Base-by-base conservation (phyloP, 306 rosid species). In the Quercus glauca region DNA sequence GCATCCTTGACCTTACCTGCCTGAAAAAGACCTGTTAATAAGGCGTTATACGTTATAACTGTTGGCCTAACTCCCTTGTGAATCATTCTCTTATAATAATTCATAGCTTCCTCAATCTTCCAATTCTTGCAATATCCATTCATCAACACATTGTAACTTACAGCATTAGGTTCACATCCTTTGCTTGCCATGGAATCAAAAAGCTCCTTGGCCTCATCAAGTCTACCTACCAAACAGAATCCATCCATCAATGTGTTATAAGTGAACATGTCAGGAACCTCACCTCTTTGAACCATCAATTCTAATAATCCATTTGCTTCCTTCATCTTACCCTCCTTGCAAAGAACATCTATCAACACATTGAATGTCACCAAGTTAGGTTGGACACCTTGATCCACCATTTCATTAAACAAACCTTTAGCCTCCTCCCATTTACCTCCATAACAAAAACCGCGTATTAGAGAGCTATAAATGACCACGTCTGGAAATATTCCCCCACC, bases 361-460 rank as follows among this genome's bases (percentile, higher is more conserved):
- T 74, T 89, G 37, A 80, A 87, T 3, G 85, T 87, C 65, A 87
- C 78, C 55, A 74, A 52, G 72, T 85, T 78, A 52, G 90, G 90
- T 59, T 6, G 80, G 69, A 89, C 75, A n/a, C 90, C 92, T 26
- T 61, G 86, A 74, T 85, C 83, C 13, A 83, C 79, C 91, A 89
- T 87, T 80, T 89, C 86, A 76, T 52, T 45, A 2, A 83, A 81
- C 85, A 82, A n/a, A 60, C 49, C 49, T 73, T 78, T 82, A 3
- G 86, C 88, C 73, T 71, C 85, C 77, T 81, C 78, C 86, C 78
- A 85, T 29, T 83, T 84, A 63, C 83, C 89, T 7, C 67, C 75
- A 35, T 6, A 64, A 53, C 83, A 83, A 56, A 87, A 83, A 28
- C 86, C 86, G 81, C 81, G 90, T 13, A 89, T 81, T 18, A 89